These are phyloP conservation scores for Hygrophoropsis aurantiaca DNA, from an alignment of 768 basidiomycete genomes.

Conservation along the genomic window DNA sequence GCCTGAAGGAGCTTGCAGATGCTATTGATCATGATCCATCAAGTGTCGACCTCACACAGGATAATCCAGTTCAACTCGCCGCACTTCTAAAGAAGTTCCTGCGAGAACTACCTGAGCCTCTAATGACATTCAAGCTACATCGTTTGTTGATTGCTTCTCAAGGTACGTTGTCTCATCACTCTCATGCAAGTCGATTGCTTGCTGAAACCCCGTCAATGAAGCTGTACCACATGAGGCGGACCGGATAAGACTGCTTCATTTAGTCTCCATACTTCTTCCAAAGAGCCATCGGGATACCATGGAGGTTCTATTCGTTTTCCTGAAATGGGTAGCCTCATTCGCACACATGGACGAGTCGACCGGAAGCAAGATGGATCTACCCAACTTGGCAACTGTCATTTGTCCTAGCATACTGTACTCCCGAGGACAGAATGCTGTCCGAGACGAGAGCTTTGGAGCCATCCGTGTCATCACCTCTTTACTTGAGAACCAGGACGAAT, in stretches of 20 bases:
- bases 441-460: constrained; percentile 90
- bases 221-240: constrained; percentile 75
- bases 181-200: neutral
- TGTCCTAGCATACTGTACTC: constrained; percentile 97
- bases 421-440: constrained; percentile 77
- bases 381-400: constrained; percentile 95
- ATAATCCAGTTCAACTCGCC: constrained; percentile 96
- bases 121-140: constrained; percentile 94
- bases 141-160: constrained; percentile 85
- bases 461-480: constrained; percentile 84
- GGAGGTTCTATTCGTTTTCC: constrained; percentile 96
- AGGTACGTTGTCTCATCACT: constrained; percentile 64
- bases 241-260: constrained; percentile 79
- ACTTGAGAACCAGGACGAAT: constrained; percentile 92
- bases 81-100: constrained; percentile 97
- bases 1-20: constrained; percentile 87
- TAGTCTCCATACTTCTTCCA: constrained; percentile 83
- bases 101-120: constrained; percentile 92
- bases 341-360: constrained; percentile 97
- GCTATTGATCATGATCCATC: constrained; percentile 92
- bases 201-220: constrained; percentile 29
- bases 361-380: constrained; percentile 97
- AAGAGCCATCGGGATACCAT: constrained; percentile 95
- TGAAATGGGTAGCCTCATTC: constrained; percentile 99
- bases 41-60: constrained; percentile 87